Percentiles rank a stretch among this genome's conserved stretches.
Conservation (phyloP, 2,329 filamentous ascomycete species). For the Aspergillus nomiae region DNA sequence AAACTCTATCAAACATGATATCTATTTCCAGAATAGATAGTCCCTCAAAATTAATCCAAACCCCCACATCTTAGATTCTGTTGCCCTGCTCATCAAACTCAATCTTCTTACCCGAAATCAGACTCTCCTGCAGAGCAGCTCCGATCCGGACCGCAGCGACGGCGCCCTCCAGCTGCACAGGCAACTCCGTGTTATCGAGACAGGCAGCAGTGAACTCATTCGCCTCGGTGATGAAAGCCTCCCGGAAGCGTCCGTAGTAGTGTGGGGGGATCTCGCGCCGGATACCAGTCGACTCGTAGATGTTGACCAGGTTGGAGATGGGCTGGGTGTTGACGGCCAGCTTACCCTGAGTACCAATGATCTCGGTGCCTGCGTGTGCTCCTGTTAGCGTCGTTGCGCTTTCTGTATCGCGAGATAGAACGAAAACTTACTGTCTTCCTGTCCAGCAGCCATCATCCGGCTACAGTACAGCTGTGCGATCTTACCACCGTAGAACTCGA, state of each 20-base stretch:
- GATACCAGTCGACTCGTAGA: slow-evolving; percentile 57
- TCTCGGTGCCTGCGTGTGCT: slow-evolving; percentile 52
- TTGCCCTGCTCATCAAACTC: slow-evolving; percentile 59
- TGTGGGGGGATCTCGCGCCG: slow-evolving; percentile 60
- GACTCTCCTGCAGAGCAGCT: slow-evolving; percentile 56
- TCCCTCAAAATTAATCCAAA: neutral
- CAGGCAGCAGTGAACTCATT: slow-evolving; percentile 64
- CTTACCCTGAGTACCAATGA: slow-evolving; percentile 68
- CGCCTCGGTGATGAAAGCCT: slow-evolving; percentile 64
- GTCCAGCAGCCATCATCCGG: slow-evolving; percentile 67
- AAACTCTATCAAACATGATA: neutral
- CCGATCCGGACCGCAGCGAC: slow-evolving; percentile 63
- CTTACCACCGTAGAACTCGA: slow-evolving; percentile 65
- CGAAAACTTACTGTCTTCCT: slow-evolving; percentile 54
- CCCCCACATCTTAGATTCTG: slow-evolving; percentile 38
- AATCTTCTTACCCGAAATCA: slow-evolving; percentile 57
- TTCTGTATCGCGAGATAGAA: neutral
- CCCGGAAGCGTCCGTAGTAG: slow-evolving; percentile 65
- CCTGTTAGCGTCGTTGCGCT: neutral
- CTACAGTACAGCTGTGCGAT: slow-evolving; percentile 66
- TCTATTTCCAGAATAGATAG: neutral
- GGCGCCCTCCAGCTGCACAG: slow-evolving; percentile 60
- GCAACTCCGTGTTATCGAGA: slow-evolving; percentile 58
- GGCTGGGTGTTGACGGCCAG: slow-evolving; percentile 63
- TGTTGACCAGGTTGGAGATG: slow-evolving; percentile 55